Evolutionary conservation across 1,284 basidiomycete species (phyloP).

Genomic region (Peniophora sp.): DNA sequence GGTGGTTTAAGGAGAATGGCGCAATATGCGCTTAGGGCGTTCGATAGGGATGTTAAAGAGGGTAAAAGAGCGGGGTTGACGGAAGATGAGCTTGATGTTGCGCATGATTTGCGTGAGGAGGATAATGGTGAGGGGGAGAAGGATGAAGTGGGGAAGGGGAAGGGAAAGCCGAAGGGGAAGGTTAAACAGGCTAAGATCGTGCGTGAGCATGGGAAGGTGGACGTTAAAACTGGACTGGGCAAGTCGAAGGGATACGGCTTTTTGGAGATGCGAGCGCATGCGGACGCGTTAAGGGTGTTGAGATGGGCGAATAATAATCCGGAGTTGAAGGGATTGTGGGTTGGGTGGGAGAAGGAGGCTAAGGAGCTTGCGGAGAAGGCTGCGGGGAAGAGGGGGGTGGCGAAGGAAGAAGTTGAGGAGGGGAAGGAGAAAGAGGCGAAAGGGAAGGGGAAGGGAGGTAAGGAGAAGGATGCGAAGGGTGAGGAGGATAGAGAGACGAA

Average conservation of each 20-base stretch:
- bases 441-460: slow-evolving; percentile 33
- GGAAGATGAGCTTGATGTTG: slow-evolving; percentile 62
- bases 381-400: slow-evolving; percentile 54
- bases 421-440: slow-evolving; percentile 44
- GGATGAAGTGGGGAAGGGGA: slow-evolving; percentile 21
- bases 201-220: slow-evolving; percentile 79
- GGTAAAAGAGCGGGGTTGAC: slow-evolving; percentile 57
- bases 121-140: slow-evolving; percentile 22
- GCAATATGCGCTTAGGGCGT: slow-evolving; percentile 72
- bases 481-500: slow-evolving; percentile 24
- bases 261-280: slow-evolving; percentile 82
- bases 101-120: slow-evolving; percentile 17
- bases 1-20: slow-evolving; percentile 85
- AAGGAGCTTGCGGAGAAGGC: slow-evolving; percentile 58
- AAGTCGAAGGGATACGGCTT: slow-evolving; percentile 94
- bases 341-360: slow-evolving; percentile 81
- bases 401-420: slow-evolving; percentile 52
- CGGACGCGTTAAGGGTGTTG: slow-evolving; percentile 85
- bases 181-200: slow-evolving; percentile 91
- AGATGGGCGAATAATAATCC: slow-evolving; percentile 93
- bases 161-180: slow-evolving; percentile 35
- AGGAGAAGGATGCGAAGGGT: slow-evolving; percentile 20
- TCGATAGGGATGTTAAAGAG: slow-evolving; percentile 72
- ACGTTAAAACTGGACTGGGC: slow-evolving; percentile 81
- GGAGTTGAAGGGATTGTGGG: slow-evolving; percentile 55